Base-by-base conservation (phyloP, 1,284 basidiomycete genomes). In the Apiotrichum sp. region DNA sequence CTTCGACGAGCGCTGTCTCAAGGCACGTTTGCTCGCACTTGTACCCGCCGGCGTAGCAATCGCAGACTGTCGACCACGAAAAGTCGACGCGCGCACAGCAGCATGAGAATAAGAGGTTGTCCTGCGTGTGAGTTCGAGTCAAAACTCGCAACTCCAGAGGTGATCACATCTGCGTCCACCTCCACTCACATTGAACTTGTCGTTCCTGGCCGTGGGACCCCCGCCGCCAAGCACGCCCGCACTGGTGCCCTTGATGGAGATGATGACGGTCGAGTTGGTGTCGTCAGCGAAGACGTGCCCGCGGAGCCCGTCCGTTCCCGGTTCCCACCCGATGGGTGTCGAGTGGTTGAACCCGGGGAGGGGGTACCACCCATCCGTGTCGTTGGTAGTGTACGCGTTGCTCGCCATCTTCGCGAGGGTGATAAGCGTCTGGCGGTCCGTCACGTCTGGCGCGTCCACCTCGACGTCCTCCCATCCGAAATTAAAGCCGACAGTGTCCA, bases 91-190 rank as follows among this genome's bases (percentile, higher is more conserved):
- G 80, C 0, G 96, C 96, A 74, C 95, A 99, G 77, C 95, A 99
- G 76, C 95, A 99, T 53, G 92, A 97, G 77, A 98, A 98, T 53
- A 98, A 78, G n/a, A 98, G 73, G 65, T 98, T 98, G 75, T 97
- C 93, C 75, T 79, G 61, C 1, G 16, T 22, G n/a, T 38, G 16
- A 47, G 22, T 16, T 4, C 36, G 22, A 22, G 22, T 22, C 22
- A 22, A 22, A 22, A 22, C 22, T 22, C 22, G 22, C 22, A 22
- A 22, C 22, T 22, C 22, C 22, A 22, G 22, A 22, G 22, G 22
- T 22, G 22, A 22, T 22, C 22, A 22, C 22, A 22, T 22, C 22
- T 22, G 22, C 22, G 22, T 22, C 22, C 22, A 22, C 22, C 22
- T 22, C 22, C 29, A 61, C 78, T 67, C 59, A 79, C 78, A 74